phyloP scores from a whole-genome alignment of 192 early-diverging fungal species.

The Geranomyces michiganensis region DNA sequence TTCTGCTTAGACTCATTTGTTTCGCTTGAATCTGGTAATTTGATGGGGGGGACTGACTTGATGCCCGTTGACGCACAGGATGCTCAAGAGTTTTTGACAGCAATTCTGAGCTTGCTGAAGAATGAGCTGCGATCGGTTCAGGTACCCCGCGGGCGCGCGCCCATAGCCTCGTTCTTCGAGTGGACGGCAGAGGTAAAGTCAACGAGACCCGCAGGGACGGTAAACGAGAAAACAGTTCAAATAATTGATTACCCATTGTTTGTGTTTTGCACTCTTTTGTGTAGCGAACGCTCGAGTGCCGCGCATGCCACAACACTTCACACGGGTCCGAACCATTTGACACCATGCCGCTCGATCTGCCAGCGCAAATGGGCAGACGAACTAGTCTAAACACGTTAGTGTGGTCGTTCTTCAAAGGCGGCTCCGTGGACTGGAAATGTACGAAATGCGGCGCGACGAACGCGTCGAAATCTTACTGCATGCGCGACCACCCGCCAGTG shows the following conservation, averaged over 20 bases:
- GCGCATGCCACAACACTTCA: conserved; percentile 9
- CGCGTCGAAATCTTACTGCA: conserved; percentile 20
- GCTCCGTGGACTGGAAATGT: conserved; percentile 16
- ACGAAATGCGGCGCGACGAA: background rate
- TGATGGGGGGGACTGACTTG: too few species aligned
- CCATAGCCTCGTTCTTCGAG: conserved; percentile 17
- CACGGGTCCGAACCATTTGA: conserved; percentile 19
- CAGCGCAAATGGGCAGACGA: background rate
- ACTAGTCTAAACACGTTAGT: conserved; percentile 3
- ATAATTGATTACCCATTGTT: too few species aligned
- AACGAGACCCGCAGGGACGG: too few species aligned
- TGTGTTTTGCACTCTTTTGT: background rate
- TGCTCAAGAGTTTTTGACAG: conserved; percentile 28
- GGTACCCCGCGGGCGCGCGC: background rate
- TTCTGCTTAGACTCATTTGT: background rate
- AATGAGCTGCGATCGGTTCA: background rate
- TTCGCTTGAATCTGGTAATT: background rate
- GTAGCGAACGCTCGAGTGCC: conserved; percentile 11
- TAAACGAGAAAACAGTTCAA: too few species aligned
- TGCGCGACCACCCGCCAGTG: conserved; percentile 57
- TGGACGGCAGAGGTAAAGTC: conserved; percentile 27
- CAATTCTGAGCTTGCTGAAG: conserved; percentile 13
- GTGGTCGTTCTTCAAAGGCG: conserved; percentile 18
- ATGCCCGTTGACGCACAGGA: too few species aligned
- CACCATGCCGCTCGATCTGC: conserved; percentile 21